These are phyloP conservation scores for Hyparrhenia diplandra DNA, from an alignment of 176 grass and related monocot genomes.

Conservation along the genomic window DNA sequence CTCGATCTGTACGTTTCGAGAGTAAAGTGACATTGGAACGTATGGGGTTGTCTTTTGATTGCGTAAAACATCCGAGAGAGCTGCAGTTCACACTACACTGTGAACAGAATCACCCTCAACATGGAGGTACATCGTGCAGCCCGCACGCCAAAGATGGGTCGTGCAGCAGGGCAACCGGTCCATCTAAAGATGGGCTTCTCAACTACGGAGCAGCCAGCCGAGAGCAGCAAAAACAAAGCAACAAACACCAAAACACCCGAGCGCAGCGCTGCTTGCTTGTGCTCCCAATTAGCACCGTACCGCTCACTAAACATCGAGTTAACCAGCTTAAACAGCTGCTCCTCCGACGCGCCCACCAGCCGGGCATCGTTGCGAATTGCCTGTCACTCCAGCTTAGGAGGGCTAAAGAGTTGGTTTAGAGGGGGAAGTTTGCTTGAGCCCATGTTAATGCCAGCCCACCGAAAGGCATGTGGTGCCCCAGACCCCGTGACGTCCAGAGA, in stretches of 20 bases:
- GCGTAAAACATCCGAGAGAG: neutral
- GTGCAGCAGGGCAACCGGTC: too few relatives aligned
- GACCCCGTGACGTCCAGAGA: too few relatives aligned
- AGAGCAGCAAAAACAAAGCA: too few relatives aligned
- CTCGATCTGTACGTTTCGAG: slow-evolving; percentile 58
- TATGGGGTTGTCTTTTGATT: slow-evolving; percentile 1
- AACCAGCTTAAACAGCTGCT: neutral
- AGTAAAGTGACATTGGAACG: slow-evolving; percentile 46
- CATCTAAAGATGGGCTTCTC: too few relatives aligned
- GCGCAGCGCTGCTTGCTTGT: too few relatives aligned
- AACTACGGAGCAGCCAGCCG: too few relatives aligned
- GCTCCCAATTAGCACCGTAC: neutral
- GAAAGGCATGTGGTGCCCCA: too few relatives aligned
- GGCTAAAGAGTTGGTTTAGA: slow-evolving; percentile 16
- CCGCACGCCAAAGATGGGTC: too few relatives aligned
- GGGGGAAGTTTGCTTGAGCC: neutral
- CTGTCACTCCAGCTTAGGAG: slow-evolving; percentile 17
- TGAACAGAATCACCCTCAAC: slow-evolving; percentile 48
- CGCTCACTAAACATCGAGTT: fast-evolving
- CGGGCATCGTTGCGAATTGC: neutral
- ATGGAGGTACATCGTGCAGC: too few relatives aligned
- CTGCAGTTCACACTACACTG: slow-evolving; percentile 50
- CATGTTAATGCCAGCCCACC: neutral
- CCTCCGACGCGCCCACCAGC: neutral
- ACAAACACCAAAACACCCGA: too few relatives aligned